Conservation (phyloP, 345 rosid genomes). For the Microcos paniculata region DNA sequence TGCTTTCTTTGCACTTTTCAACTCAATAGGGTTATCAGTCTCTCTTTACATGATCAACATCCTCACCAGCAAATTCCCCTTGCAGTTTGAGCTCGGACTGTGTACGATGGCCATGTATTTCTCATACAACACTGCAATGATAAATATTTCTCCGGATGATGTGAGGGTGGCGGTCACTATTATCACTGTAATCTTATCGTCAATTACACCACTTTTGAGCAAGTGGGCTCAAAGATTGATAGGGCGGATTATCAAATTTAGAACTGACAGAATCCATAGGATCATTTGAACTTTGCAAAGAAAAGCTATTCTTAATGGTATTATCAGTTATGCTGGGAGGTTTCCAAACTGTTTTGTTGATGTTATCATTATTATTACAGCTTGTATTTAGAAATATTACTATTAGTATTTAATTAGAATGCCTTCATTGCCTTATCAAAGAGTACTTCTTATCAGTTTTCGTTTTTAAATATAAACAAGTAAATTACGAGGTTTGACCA, state of each 20-base stretch:
- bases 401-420: too few relatives aligned
- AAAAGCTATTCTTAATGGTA: too few relatives aligned
- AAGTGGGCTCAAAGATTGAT: neutral
- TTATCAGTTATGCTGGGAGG: neutral
- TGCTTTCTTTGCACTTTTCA: slow-evolving; percentile 35
- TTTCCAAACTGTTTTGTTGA: neutral
- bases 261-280: neutral
- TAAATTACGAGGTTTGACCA: too few relatives aligned
- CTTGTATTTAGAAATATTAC: neutral
- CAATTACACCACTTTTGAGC: neutral
- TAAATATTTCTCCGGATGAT: slow-evolving; percentile 28
- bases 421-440: too few relatives aligned
- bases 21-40: slow-evolving; percentile 43
- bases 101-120: slow-evolving; percentile 29
- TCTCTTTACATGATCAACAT: slow-evolving; percentile 46
- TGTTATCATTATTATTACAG: neutral
- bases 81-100: slow-evolving; percentile 40
- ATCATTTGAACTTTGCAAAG: neutral
- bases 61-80: slow-evolving; percentile 51
- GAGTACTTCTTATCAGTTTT: too few relatives aligned
- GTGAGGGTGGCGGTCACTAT: slow-evolving; percentile 24
- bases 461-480: too few relatives aligned
- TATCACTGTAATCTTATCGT: slow-evolving; percentile 22
- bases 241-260: neutral
- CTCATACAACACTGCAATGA: slow-evolving; percentile 38